Evolutionary conservation across 1,284 basidiomycete genomes (phyloP).

Genomic region (Sporisorium sorghi): DNA sequence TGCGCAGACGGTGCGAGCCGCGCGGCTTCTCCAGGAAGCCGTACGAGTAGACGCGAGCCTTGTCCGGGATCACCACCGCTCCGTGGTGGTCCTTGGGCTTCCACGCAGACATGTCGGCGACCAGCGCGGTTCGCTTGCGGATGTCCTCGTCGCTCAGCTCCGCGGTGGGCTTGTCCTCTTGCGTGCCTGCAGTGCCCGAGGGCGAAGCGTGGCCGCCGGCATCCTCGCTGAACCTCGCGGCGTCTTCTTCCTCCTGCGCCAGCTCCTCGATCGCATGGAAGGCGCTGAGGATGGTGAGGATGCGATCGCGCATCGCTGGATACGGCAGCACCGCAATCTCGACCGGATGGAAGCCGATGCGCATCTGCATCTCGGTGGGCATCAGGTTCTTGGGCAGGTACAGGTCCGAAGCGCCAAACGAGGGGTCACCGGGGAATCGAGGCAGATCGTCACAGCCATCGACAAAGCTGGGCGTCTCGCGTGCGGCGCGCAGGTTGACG

Average conservation of each 20-base stretch:
- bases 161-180: no score
- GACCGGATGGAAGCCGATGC: slow-evolving; percentile 50
- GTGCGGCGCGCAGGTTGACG: slow-evolving; percentile 46
- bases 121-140: slow-evolving; percentile 5
- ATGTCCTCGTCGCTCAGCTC: no score
- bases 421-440: slow-evolving; percentile 41
- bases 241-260: slow-evolving; percentile 26
- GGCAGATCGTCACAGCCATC: slow-evolving; percentile 44
- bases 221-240: slow-evolving; percentile 35
- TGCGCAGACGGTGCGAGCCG: slow-evolving; percentile 45
- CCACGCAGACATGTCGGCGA: slow-evolving; percentile 49
- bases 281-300: slow-evolving; percentile 45
- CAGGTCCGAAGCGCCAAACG: slow-evolving; percentile 22
- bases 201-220: neutral
- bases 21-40: slow-evolving; percentile 48
- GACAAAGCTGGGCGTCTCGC: slow-evolving; percentile 28
- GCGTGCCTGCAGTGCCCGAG: neutral
- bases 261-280: slow-evolving; percentile 47
- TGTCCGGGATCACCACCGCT: slow-evolving; percentile 42
- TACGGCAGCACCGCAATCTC: slow-evolving; percentile 52
- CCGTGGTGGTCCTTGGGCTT: slow-evolving; percentile 24
- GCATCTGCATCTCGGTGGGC: slow-evolving; percentile 52
- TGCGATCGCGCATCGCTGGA: slow-evolving; percentile 44
- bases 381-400: slow-evolving; percentile 49
- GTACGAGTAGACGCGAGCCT: slow-evolving; percentile 40